phyloP scores from a whole-genome alignment of 2,329 filamentous ascomycete species.

The Penicillium sp. region DNA sequence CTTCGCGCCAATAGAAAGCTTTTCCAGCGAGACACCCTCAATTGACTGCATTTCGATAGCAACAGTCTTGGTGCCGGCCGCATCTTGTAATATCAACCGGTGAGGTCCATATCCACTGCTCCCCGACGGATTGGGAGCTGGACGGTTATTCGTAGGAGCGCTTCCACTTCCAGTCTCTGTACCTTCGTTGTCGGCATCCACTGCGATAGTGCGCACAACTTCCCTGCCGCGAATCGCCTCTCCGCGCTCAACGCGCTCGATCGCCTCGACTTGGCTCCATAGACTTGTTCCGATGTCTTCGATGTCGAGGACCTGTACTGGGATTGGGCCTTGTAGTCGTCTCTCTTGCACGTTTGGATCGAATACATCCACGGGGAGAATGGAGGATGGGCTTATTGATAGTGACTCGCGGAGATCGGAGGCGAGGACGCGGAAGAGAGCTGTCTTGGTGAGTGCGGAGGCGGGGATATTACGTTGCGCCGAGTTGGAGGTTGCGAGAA shows the following conservation, averaged over 20 bases:
- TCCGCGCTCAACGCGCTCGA: conserved; percentile 56
- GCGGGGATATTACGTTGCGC: conserved; percentile 62
- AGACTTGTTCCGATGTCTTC: conserved; percentile 79
- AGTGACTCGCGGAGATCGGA: conserved; percentile 73
- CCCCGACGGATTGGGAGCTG: conserved; percentile 16
- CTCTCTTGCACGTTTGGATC: conserved; percentile 60
- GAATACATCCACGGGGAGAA: conserved; percentile 63
- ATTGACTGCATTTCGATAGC: conserved; percentile 73
- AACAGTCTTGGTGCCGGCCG: conserved; percentile 68
- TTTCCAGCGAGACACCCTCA: conserved; percentile 63
- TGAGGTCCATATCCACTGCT: conserved; percentile 63
- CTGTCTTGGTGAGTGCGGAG: conserved; percentile 75
- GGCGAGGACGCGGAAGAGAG: conserved; percentile 77
- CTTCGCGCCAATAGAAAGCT: conserved; percentile 77
- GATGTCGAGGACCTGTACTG: conserved; percentile 83
- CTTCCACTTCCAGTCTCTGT: conserved; percentile 23
- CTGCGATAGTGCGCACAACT: conserved; percentile 72
- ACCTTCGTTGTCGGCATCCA: conserved; percentile 52
- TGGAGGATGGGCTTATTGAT: conserved; percentile 44
- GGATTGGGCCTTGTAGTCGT: conserved; percentile 63
- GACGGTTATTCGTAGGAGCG: conserved; percentile 12
- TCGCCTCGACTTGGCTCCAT: conserved; percentile 85
- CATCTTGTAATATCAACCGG: conserved; percentile 82
- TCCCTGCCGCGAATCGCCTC: conserved; percentile 70
- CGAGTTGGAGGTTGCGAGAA: conserved; percentile 60